phyloP scores from a whole-genome alignment of 176 grass and related monocot species.

The Carex cristatella region DNA sequence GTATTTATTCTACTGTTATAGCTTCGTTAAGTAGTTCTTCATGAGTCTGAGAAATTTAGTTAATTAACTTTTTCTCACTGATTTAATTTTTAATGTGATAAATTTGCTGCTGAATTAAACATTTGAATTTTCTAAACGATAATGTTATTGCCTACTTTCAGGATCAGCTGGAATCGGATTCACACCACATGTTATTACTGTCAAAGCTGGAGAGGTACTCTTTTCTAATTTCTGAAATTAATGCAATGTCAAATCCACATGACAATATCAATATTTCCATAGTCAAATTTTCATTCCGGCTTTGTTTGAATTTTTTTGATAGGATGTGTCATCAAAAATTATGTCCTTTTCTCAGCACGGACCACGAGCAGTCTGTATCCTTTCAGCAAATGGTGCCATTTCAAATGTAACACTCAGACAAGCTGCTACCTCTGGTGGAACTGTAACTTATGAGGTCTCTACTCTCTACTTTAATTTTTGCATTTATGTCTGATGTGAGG shows the following conservation, averaged over 20 bases:
- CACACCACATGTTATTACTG: slow-evolving; percentile 90
- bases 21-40: neutral
- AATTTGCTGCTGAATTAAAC: neutral
- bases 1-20: neutral
- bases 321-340: slow-evolving; percentile 90
- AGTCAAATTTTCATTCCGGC: neutral
- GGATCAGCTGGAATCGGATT: slow-evolving; percentile 77
- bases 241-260: slow-evolving; percentile 4
- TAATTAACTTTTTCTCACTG: neutral
- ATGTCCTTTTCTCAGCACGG: slow-evolving; percentile 96
- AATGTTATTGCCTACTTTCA: slow-evolving; percentile 26
- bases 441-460: slow-evolving; percentile 96
- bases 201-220: slow-evolving; percentile 92
- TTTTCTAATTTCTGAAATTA: slow-evolving; percentile 23
- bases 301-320: slow-evolving; percentile 29
- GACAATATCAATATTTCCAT: slow-evolving; percentile 2
- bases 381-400: slow-evolving; percentile 96
- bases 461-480: slow-evolving; percentile 28
- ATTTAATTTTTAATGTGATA: neutral
- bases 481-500: neutral
- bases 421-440: slow-evolving; percentile 92
- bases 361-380: slow-evolving; percentile 70
- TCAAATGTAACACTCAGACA: slow-evolving; percentile 96
- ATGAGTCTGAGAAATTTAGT: neutral
- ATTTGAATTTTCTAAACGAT: neutral